These are phyloP conservation scores for Pseudoscleropodium purum DNA, from an alignment of 225 moss, liverwort and hornwort genomes.

Conservation along the genomic window DNA sequence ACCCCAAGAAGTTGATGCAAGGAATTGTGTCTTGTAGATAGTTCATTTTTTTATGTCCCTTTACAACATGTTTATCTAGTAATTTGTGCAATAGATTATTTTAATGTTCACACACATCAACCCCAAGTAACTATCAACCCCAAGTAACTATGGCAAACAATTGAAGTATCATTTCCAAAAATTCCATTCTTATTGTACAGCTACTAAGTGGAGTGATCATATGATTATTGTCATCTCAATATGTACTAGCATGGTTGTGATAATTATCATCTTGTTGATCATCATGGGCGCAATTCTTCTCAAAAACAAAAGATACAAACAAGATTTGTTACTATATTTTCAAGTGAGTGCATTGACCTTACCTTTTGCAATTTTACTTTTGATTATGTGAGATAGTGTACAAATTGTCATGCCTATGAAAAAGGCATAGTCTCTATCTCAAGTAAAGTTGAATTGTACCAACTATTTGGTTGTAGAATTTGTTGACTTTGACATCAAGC, in stretches of 20 bases:
- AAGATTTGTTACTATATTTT: accelerated
- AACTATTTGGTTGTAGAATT: not conserved
- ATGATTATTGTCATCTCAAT: not conserved
- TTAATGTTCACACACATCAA: not conserved
- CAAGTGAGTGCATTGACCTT: not conserved
- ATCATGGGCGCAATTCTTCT: not conserved
- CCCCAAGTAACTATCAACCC: accelerated
- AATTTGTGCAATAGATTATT: not conserved
- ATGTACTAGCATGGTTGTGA: not conserved
- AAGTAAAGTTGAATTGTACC: not conserved
- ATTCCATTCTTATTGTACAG: not conserved
- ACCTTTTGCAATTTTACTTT: not conserved
- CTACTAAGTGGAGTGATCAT: accelerated
- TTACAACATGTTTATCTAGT: not conserved
- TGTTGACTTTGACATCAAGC: not conserved
- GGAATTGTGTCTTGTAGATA: accelerated
- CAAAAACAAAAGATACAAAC: not conserved
- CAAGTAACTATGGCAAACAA: too few relatives aligned
- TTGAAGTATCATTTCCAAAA: too few relatives aligned
- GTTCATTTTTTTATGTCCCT: not conserved
- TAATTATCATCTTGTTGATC: not conserved
- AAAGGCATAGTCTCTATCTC: too few relatives aligned
- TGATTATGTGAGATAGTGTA: not conserved
- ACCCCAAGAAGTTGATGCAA: not conserved
- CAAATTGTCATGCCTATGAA: not conserved